Evolutionary conservation across 305 asterid species (phyloP), one percentile per base, ranked within the genome.

Genomic region (Fraxinus latifolia): DNA sequence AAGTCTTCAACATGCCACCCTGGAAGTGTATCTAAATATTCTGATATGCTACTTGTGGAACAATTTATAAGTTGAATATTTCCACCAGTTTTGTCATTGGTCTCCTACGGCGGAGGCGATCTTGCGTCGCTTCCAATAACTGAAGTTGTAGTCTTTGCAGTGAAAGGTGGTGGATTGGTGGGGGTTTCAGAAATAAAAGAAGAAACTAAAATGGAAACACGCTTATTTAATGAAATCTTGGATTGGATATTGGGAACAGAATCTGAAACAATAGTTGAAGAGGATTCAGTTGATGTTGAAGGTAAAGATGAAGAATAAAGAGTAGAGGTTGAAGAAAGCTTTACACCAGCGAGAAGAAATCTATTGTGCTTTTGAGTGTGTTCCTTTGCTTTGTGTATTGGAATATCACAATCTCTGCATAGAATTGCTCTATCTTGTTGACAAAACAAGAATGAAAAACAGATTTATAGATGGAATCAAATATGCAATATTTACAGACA

Each of bases 1-100:
- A 93, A 86, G 44, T 95, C 98, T 55, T 95, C 99, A 95, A 95
- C 94, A 17, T 89, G 98, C 97, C 98, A 95, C 1, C 98, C 96
- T 0, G 98, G 99, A 7, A 93, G 73, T 82, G 77, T 93, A 79
- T 93, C 94, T 31, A 95, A 81, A 83, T 93, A 92, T 81, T 95
- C 99, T 0, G 98, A 91, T 82, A 94, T 90, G 87, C 92, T 91
- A 72, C 95, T 92, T 0, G 91, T 85, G 0, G 85, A 79, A 58
- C 44, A 81, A 72, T 44, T 84, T 81, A 83, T 74, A 79, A 82
- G 60, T 32, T 85, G 84, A 37, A 29, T 39, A 77, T 42, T 79
- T 31, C 33, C 47, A 83, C 37, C 75, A 25, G 47, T 34, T 37
- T 73, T 76, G 7, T 33, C 77, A 62, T n/a, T 47, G 3, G 74